phyloP scores from a whole-genome alignment of 2,329 filamentous ascomycete genomes.

The Scytalidium sp. region DNA sequence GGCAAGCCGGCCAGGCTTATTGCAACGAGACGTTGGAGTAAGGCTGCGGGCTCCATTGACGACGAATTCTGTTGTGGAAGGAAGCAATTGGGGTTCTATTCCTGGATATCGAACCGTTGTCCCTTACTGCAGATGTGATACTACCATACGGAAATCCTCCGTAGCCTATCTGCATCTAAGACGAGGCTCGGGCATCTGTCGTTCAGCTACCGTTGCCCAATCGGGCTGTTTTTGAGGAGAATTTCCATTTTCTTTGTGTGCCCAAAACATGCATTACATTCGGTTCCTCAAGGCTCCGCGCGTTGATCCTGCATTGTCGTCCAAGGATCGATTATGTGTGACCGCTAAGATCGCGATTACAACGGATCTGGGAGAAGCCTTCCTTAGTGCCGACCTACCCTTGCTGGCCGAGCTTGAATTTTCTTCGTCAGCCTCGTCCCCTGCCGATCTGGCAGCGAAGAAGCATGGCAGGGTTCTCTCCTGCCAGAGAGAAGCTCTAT shows the following conservation, averaged over 20 bases:
- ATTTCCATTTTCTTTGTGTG: background rate
- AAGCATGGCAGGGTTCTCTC: slow-evolving; percentile 5
- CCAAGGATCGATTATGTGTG: slow-evolving; percentile 20
- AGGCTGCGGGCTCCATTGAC: background rate
- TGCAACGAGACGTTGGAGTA: background rate
- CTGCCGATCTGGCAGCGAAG: background rate
- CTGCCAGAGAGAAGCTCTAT: slow-evolving; percentile 12
- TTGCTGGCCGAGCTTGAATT: slow-evolving; percentile 15
- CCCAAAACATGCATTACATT: slow-evolving; percentile 53
- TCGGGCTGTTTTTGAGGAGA: background rate
- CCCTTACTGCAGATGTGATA: background rate
- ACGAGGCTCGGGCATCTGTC: background rate
- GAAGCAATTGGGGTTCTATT: too few relatives aligned
- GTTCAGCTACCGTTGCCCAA: background rate
- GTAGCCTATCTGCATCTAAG: too few relatives aligned
- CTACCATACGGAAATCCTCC: too few relatives aligned
- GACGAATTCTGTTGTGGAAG: background rate
- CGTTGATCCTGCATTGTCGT: slow-evolving; percentile 32
- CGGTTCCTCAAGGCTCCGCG: slow-evolving; percentile 65
- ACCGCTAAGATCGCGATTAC: slow-evolving; percentile 58
- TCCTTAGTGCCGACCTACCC: slow-evolving; percentile 25
- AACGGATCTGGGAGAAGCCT: slow-evolving; percentile 57
- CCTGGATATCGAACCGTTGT: background rate
- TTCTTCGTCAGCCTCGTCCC: background rate
- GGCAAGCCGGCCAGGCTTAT: background rate